Conservation (phyloP, 2,329 filamentous ascomycete species). For the Blastomyces parvus region DNA sequence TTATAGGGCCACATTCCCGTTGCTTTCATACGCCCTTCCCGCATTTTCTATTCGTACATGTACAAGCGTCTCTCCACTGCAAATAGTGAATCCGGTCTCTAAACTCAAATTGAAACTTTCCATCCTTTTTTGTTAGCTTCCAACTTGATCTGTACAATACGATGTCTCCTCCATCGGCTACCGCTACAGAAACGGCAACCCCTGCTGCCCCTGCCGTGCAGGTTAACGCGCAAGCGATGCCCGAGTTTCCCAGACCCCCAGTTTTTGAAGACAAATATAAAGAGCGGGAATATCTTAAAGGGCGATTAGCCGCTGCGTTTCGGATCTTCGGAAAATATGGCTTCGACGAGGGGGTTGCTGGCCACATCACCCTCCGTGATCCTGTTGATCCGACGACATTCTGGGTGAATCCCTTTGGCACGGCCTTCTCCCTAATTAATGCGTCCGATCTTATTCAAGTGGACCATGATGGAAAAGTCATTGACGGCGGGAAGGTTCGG, state of each 20-base stretch:
- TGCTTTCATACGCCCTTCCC: background rate
- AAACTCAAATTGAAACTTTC: background rate
- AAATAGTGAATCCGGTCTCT: background rate
- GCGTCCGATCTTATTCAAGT: slow-evolving; percentile 60
- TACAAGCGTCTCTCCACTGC: background rate
- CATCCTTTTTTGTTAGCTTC: background rate
- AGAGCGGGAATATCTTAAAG: slow-evolving; percentile 47
- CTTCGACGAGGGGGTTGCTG: slow-evolving; percentile 53
- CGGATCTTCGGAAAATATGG: slow-evolving; percentile 50
- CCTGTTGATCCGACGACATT: slow-evolving; percentile 51
- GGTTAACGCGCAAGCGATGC: slow-evolving; percentile 21
- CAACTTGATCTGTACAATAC: background rate
- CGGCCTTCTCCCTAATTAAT: slow-evolving; percentile 53
- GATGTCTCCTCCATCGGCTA: slow-evolving; percentile 25
- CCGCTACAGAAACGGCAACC: slow-evolving; percentile 19
- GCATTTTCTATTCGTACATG: background rate
- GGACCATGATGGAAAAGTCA: slow-evolving; percentile 50
- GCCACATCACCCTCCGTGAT: slow-evolving; percentile 54
- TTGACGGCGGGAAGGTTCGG: slow-evolving; percentile 49
- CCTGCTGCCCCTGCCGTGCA: slow-evolving; percentile 16
- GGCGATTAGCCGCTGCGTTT: slow-evolving; percentile 47
- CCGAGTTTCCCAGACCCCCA: slow-evolving; percentile 27
- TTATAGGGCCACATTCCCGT: background rate
- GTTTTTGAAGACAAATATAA: slow-evolving; percentile 36
- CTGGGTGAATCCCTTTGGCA: slow-evolving; percentile 58